Base-by-base conservation (phyloP, 768 basidiomycete species). In the Leucogyrophana mollusca region DNA sequence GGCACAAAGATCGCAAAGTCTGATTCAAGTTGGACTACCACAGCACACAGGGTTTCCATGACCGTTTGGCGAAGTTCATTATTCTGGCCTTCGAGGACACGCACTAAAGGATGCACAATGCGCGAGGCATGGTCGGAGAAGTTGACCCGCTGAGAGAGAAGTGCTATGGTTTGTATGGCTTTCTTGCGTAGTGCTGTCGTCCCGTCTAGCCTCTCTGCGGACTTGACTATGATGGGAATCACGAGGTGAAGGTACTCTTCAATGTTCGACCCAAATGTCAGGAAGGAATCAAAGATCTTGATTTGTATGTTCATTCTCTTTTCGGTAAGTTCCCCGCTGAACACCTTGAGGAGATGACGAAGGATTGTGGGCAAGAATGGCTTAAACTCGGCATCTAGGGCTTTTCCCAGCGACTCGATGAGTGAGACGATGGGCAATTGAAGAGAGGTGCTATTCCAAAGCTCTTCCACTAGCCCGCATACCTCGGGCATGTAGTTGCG, bases 1-100 rank as follows among this genome's bases (percentile, higher is more conserved):
- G 96, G 94, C 27, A 98, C 90, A 57, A 98, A 99, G 35, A 99
- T 92, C 3, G 96, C 94, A 55, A 94, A 99, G 62, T 98, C 95
- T 0, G 94, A 85, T 1, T 94, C 94, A 43, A 99, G 81, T 58
- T 99, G 96, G 30, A 92, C 76, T 32, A 97, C 85, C 33, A 98
- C 73, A 1, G 94, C 89, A 62, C 92, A 96, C 2, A 99, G 70
- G 0, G 94, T 90, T 50, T 97, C 94, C 83, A 98, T 87, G 7
- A 94, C 90, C 1, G 88, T 81, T 65, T 79, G 79, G 17, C 90
- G 77, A 38, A 98, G 71, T 47, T 97, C 94, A 48, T 87, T 87
- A 54, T 77, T 85, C 2, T 78, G 73, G 27, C 73, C 74, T 34
- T 84, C 83, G 46, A 99, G 71, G 2, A 97, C 89, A 30, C 96